Conservation (phyloP, 2,329 filamentous ascomycete genomes). For the Chaetomiaceae sp. region DNA sequence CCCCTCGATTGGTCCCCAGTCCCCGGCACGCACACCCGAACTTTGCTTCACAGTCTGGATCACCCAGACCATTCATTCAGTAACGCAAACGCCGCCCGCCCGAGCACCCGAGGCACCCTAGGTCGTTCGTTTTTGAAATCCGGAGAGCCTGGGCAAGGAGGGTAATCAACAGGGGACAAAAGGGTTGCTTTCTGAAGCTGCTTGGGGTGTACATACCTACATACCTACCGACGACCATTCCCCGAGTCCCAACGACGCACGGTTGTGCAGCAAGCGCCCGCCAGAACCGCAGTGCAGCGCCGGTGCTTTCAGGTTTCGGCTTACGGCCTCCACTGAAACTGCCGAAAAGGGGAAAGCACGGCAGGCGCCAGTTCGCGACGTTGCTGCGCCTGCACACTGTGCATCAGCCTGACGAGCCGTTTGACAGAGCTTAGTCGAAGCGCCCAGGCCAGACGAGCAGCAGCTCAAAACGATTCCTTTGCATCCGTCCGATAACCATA, state of each 20-base stretch:
- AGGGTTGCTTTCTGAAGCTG: neutral
- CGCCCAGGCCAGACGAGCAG: conserved; percentile 13
- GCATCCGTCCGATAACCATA: conserved; percentile 10
- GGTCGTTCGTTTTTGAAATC: neutral
- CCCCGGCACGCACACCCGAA: conserved; percentile 5
- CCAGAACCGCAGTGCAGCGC: neutral
- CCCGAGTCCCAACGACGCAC: neutral
- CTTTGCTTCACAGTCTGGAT: neutral
- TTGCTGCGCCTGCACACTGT: conserved; percentile 19
- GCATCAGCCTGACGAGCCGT: conserved; percentile 7
- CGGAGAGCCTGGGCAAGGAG: neutral
- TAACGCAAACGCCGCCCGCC: neutral
- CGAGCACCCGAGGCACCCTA: neutral
- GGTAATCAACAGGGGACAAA: neutral
- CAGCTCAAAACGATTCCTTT: conserved; percentile 5
- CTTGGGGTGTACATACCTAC: neutral
- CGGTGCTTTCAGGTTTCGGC: neutral
- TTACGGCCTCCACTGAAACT: conserved; percentile 8
- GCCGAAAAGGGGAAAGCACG: conserved; percentile 26
- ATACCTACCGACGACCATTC: neutral
- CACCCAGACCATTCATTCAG: neutral
- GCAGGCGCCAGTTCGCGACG: conserved; percentile 6
- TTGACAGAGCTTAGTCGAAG: too few species aligned
- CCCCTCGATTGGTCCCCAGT: neutral
- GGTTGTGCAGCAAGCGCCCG: conserved; percentile 7